These are phyloP conservation scores for Pyricularia pennisetigena DNA, from an alignment of 2,329 filamentous ascomycete genomes.

Conservation along the genomic window DNA sequence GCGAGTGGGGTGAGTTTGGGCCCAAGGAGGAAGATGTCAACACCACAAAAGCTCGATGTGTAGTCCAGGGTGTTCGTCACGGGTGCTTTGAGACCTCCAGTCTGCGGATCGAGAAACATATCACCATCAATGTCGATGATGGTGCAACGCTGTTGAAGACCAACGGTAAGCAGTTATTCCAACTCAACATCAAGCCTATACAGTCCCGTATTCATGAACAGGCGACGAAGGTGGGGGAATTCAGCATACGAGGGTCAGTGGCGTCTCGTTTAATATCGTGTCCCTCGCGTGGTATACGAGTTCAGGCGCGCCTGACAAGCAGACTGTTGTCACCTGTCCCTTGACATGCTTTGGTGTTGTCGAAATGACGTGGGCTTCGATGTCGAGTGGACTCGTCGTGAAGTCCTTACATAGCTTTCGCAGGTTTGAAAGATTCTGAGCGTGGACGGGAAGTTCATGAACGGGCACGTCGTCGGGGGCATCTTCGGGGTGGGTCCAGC, in stretches of 20 bases:
- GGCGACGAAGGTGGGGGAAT: neutral
- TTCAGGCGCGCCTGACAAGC: constrained; percentile 79
- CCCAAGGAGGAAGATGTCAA: constrained; percentile 91
- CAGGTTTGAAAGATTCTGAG: constrained; percentile 73
- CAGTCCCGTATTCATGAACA: neutral
- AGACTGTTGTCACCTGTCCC: constrained; percentile 74
- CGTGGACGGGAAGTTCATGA: constrained; percentile 86
- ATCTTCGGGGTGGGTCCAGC: constrained; percentile 89
- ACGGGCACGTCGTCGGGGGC: constrained; percentile 76
- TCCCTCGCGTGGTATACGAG: constrained; percentile 83
- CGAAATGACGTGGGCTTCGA: constrained; percentile 77
- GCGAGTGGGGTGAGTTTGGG: constrained; percentile 78
- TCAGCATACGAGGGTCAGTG: constrained; percentile 77
- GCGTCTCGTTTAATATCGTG: constrained; percentile 82
- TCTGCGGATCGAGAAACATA: constrained; percentile 66
- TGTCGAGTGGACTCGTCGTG: constrained; percentile 57
- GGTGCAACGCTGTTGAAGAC: constrained; percentile 62
- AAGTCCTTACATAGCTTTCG: constrained; percentile 74
- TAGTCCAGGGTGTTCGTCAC: constrained; percentile 81
- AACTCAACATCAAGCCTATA: neutral
- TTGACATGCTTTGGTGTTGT: constrained; percentile 65
- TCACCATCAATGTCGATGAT: constrained; percentile 89
- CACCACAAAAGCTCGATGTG: constrained; percentile 79
- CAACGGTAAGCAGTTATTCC: neutral
- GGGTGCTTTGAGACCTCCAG: constrained; percentile 59